Conservation (phyloP, 176 grass and related monocot species). For the Alloteropsis semialata region DNA sequence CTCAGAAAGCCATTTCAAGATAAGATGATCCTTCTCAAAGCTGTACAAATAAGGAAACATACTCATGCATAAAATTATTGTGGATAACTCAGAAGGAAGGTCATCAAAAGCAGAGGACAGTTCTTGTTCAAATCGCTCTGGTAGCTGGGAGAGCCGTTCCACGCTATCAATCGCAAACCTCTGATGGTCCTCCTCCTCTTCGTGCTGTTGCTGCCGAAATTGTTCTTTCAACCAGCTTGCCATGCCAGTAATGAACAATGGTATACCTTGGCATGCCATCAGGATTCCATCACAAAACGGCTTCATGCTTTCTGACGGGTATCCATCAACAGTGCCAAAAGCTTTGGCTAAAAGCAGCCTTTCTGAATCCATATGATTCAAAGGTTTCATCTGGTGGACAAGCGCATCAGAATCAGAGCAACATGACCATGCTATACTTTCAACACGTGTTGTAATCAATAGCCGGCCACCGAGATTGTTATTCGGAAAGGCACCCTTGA, state of each 20-base stretch:
- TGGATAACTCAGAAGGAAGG: not conserved
- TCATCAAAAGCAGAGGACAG: not conserved
- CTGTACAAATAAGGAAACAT: not conserved
- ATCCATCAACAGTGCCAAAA: not conserved
- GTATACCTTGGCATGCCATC: slow-evolving; percentile 19
- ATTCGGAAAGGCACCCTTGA: not conserved
- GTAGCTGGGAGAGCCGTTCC: not conserved
- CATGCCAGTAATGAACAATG: not conserved
- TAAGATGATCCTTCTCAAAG: not conserved
- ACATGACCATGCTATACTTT: not conserved
- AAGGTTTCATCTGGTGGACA: not conserved
- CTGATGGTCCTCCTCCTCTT: not conserved
- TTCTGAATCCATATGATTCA: not conserved
- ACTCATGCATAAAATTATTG: not conserved
- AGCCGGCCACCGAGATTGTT: not conserved
- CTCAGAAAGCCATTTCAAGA: not conserved
- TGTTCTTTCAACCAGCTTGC: not conserved
- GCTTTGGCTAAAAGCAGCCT: not conserved
- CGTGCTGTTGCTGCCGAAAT: too few species aligned
- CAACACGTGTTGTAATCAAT: not conserved
- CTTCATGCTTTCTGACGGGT: fast-evolving
- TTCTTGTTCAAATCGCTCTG: not conserved
- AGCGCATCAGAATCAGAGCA: not conserved
- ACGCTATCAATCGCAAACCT: too few species aligned
- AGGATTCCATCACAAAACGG: not conserved